These are phyloP conservation scores for Heritiera fomes DNA, from an alignment of 345 rosid genomes.

Conservation along the genomic window DNA sequence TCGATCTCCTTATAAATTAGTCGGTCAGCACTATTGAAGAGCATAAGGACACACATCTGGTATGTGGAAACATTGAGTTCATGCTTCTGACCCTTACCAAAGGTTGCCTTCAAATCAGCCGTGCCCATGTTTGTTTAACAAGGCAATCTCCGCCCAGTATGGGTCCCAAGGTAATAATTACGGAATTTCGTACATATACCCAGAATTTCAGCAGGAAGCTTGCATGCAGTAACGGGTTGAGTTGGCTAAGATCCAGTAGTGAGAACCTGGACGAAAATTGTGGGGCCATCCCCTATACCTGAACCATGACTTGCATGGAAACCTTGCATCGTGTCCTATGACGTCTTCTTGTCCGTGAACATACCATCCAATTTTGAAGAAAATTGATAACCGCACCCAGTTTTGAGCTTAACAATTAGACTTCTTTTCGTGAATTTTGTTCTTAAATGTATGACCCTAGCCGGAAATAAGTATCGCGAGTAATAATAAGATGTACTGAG, in stretches of 20 bases:
- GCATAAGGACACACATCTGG: too few species aligned
- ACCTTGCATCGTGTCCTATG: constrained; percentile 73
- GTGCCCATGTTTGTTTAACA: constrained; percentile 86
- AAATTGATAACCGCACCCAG: constrained; percentile 72
- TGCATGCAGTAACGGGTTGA: constrained; percentile 58
- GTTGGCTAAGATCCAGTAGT: constrained; percentile 86
- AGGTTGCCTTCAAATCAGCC: constrained; percentile 62
- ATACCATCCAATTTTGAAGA: constrained; percentile 73
- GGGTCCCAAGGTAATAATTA: constrained; percentile 65
- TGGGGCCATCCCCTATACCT: constrained; percentile 59
- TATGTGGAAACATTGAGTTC: constrained; percentile 67
- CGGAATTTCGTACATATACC: constrained; percentile 63
- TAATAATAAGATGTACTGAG: too few species aligned
- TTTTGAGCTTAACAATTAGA: constrained; percentile 66
- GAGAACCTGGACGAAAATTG: constrained; percentile 63
- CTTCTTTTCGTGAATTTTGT: too few species aligned
- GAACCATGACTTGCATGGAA: constrained; percentile 48
- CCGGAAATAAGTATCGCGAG: too few species aligned
- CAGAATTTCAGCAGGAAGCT: constrained; percentile 62
- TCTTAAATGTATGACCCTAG: too few species aligned
- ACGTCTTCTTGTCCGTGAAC: constrained; percentile 81
- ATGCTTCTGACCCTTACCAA: constrained; percentile 77
- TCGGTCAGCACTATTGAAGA: constrained; percentile 59
- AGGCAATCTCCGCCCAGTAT: constrained; percentile 63
- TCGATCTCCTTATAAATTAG: constrained; percentile 67